These are phyloP conservation scores for Sphaerostilbella broomeana DNA, from an alignment of 2,329 filamentous ascomycete genomes.

Conservation along the genomic window DNA sequence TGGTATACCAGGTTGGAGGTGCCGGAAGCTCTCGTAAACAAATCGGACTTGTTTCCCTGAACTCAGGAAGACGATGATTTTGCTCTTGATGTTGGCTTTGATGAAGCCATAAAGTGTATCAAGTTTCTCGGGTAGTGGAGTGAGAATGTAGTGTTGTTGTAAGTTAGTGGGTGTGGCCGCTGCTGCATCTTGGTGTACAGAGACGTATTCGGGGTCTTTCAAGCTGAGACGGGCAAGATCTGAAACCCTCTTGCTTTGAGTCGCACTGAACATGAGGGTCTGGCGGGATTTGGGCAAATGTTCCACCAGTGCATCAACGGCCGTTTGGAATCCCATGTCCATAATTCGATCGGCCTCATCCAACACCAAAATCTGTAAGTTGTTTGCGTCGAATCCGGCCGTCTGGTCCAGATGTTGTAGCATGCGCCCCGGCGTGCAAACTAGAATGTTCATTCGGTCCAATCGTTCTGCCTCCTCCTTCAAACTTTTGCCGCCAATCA, in stretches of 20 bases:
- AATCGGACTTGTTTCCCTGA: constrained; percentile 96
- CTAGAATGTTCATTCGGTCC: constrained; percentile 90
- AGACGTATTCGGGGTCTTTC: constrained; percentile 87
- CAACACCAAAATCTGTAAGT: constrained; percentile 84
- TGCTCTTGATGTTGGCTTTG: constrained; percentile 81
- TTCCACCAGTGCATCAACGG: constrained; percentile 86
- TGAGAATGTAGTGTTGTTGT: constrained; percentile 86
- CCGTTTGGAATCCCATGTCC: constrained; percentile 92
- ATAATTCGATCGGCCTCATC: constrained; percentile 96
- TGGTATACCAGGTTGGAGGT: constrained; percentile 89
- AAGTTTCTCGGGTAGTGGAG: constrained; percentile 79
- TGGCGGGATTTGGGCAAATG: constrained; percentile 82
- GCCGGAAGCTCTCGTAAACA: constrained; percentile 86
- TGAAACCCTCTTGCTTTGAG: constrained; percentile 88
- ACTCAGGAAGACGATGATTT: constrained; percentile 92
- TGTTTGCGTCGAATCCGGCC: constrained; percentile 79
- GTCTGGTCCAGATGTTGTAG: constrained; percentile 95
- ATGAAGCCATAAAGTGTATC: constrained; percentile 92
- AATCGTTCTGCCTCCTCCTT: constrained; percentile 81
- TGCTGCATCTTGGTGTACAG: constrained; percentile 77
- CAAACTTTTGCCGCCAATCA: constrained; percentile 89
- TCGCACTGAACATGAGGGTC: constrained; percentile 92
- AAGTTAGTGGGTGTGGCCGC: constrained; percentile 76
- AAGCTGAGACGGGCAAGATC: constrained; percentile 85
- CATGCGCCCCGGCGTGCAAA: constrained; percentile 92